These are phyloP conservation scores for Margaritispora aquatica DNA, from an alignment of 495 filamentous ascomycete genomes.

Conservation along the genomic window DNA sequence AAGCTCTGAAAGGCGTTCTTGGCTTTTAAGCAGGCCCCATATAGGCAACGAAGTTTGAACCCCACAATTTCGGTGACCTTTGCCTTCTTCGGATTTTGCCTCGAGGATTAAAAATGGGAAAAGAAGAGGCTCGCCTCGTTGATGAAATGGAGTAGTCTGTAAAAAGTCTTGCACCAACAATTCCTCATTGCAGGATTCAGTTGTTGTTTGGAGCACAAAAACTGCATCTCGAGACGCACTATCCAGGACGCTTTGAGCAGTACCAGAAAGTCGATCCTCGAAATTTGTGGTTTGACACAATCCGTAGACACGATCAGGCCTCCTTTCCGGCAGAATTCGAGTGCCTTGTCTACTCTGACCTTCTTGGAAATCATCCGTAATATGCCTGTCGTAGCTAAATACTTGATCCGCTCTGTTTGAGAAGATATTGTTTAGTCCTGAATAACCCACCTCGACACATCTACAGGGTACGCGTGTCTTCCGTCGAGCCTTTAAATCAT, in stretches of 20 bases:
- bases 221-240: neutral
- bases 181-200: neutral
- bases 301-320: slow-evolving; percentile 5
- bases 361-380: neutral
- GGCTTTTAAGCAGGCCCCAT: neutral
- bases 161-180: neutral
- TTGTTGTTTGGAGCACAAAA: neutral
- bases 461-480: neutral
- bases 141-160: neutral
- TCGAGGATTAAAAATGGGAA: slow-evolving; percentile 9
- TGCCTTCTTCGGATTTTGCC: neutral
- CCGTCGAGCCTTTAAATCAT: neutral
- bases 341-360: neutral
- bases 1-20: neutral
- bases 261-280: neutral
- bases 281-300: neutral
- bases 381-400: neutral
- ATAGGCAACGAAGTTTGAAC: slow-evolving; percentile 3
- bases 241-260: too few species aligned
- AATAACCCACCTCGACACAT: neutral
- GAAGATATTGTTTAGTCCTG: neutral
- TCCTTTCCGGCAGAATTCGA: too few species aligned
- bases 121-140: slow-evolving; percentile 3
- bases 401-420: slow-evolving; percentile 7
- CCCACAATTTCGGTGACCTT: neutral